These are phyloP conservation scores for Benincasa hispida DNA, from an alignment of 306 rosid species.

Conservation along the genomic window DNA sequence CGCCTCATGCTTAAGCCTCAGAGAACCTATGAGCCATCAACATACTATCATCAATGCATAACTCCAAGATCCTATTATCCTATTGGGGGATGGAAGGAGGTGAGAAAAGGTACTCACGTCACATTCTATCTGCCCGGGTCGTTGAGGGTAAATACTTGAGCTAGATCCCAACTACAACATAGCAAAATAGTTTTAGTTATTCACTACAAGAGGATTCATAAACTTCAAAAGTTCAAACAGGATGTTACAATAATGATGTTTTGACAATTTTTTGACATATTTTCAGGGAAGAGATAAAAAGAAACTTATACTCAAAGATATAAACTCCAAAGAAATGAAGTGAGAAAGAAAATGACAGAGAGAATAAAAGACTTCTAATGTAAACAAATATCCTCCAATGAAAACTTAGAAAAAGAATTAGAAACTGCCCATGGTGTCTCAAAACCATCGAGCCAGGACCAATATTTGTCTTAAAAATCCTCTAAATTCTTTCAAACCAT, in stretches of 20 bases:
- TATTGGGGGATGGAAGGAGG: background rate
- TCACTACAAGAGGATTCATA: background rate
- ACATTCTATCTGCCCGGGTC: constrained; percentile 82
- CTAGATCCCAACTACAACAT: constrained; percentile 46
- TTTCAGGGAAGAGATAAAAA: too few species aligned
- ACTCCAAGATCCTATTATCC: background rate
- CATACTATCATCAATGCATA: background rate
- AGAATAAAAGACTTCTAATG: too few species aligned
- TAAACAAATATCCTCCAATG: too few species aligned
- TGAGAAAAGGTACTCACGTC: constrained; percentile 40
- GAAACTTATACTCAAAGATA: too few species aligned
- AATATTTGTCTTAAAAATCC: too few species aligned
- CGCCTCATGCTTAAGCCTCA: background rate
- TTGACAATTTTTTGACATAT: background rate
- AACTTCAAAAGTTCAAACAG: background rate
- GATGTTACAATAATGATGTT: background rate
- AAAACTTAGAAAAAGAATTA: too few species aligned
- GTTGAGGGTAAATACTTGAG: constrained; percentile 63
- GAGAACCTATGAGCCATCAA: background rate
- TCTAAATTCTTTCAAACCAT: background rate
- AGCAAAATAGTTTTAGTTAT: background rate
- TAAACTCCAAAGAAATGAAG: too few species aligned
- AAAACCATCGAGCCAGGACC: too few species aligned
- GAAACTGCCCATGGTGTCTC: too few species aligned
- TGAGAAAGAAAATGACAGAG: too few species aligned